Percentiles rank a stretch among this genome's conserved stretches.
phyloP scores from a whole-genome alignment of 2,329 filamentous ascomycete species.

The Calonectria pauciramosa region DNA sequence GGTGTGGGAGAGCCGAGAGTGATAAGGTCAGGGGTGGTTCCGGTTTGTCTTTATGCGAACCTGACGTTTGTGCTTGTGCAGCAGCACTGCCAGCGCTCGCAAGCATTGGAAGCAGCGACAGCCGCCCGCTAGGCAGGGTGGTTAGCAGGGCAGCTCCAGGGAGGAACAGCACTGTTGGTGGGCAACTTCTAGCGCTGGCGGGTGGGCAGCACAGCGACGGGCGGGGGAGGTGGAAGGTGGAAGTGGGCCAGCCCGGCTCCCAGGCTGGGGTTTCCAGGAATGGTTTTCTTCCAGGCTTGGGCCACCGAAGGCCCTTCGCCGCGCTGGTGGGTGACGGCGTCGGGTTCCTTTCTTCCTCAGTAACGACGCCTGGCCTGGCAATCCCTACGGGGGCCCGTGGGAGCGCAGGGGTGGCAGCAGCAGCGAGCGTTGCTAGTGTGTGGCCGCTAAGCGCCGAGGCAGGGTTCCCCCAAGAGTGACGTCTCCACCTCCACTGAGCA shows the following conservation, averaged over 20 bases:
- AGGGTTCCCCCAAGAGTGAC: conserved; percentile 41
- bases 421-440: conserved; percentile 24
- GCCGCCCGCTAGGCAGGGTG: background rate
- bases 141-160: conserved; percentile 21
- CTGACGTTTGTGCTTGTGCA: conserved; percentile 43
- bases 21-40: conserved; percentile 14
- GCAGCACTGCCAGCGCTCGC: background rate
- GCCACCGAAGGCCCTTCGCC: background rate
- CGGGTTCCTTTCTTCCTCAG: background rate
- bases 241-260: conserved; percentile 2
- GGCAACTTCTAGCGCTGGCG: conserved; percentile 11
- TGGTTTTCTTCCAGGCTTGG: conserved; percentile 6
- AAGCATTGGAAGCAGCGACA: conserved; percentile 2
- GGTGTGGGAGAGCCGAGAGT: conserved; percentile 10
- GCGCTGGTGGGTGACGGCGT: background rate
- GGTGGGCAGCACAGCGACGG: conserved; percentile 12
- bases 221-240: background rate
- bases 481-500: conserved; percentile 47
- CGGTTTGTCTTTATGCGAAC: conserved; percentile 43
- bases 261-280: conserved; percentile 7
- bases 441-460: conserved; percentile 42
- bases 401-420: conserved; percentile 14
- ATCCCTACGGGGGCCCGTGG: background rate
- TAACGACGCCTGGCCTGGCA: conserved; percentile 9
- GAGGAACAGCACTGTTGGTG: conserved; percentile 22